Conservation (phyloP, 495 filamentous ascomycete genomes). For the Symbiotaphrina buchneri region DNA sequence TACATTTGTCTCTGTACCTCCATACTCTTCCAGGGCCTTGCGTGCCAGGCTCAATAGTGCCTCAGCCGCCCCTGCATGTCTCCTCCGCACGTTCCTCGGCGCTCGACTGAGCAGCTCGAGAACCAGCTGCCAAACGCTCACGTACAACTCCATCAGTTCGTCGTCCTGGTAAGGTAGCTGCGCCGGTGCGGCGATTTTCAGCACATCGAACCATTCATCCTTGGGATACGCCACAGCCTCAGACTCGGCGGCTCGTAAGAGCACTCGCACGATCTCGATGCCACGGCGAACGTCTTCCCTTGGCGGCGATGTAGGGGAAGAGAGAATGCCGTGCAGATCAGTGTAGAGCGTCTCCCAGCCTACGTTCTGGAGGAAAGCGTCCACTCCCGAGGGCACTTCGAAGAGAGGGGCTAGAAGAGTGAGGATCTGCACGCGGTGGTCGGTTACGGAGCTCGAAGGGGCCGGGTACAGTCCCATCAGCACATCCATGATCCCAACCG, state of each 20-base stretch:
- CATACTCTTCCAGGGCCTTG: no score
- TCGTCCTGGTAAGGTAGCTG: no score
- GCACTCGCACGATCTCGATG: conserved; percentile 25
- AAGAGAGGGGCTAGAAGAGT: conserved; percentile 23
- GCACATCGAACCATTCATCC: conserved; percentile 24
- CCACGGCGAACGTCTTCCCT: conserved; percentile 17
- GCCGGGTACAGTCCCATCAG: conserved; percentile 27
- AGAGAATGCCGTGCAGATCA: conserved; percentile 21
- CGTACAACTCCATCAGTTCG: background rate
- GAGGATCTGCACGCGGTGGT: conserved; percentile 12
- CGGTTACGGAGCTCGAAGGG: background rate
- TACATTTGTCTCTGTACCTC: no score
- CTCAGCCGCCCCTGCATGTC: no score
- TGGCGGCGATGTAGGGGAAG: background rate
- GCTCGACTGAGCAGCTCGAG: background rate
- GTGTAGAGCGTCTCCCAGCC: conserved; percentile 24
- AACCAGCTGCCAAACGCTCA: background rate
- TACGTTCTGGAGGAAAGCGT: conserved; percentile 16
- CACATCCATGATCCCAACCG: conserved; percentile 30
- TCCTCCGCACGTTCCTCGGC: background rate
- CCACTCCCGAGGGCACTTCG: conserved; percentile 26
- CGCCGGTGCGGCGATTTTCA: conserved; percentile 8
- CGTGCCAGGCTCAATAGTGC: no score
- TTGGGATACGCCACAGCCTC: conserved; percentile 12
- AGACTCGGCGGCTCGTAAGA: conserved; percentile 22